phyloP scores from a whole-genome alignment of 305 asterid genomes.

The Fraxinus paxiana region DNA sequence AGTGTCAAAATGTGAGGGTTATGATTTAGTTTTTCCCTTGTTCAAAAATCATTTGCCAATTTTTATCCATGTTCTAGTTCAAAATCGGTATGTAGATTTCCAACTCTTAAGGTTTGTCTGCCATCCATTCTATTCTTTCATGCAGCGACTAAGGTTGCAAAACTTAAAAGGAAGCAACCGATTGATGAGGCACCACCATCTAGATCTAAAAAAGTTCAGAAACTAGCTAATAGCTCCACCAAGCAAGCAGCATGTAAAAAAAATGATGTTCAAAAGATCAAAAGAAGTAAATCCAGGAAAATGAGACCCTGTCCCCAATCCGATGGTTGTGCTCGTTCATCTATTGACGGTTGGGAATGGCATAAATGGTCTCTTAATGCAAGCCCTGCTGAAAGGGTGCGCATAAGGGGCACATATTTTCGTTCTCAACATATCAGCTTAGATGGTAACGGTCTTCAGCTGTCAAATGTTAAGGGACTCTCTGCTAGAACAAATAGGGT shows the following conservation, averaged over 20 bases:
- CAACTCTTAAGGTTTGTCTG: conserved; percentile 16
- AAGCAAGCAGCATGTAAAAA: conserved; percentile 43
- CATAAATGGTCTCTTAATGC: conserved; percentile 82
- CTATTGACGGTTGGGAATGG: conserved; percentile 96
- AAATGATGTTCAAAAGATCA: conserved; percentile 31
- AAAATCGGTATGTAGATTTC: conserved; percentile 14
- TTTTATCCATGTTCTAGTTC: conserved; percentile 18
- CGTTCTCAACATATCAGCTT: conserved; percentile 37
- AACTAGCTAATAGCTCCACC: conserved; percentile 39
- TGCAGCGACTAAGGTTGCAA: conserved; percentile 51
- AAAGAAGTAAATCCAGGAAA: conserved; percentile 38
- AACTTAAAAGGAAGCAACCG: conserved; percentile 51
- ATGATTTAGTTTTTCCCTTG: conserved; percentile 1
- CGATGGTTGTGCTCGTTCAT: conserved; percentile 88
- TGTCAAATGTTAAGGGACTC: conserved; percentile 62
- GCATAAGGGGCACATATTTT: conserved; percentile 54
- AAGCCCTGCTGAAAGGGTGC: conserved; percentile 74
- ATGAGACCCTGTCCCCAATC: conserved; percentile 53
- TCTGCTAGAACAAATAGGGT: conserved; percentile 96
- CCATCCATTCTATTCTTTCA: conserved; percentile 23
- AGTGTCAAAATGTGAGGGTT: conserved; percentile 54
- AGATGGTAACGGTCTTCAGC: conserved; percentile 49
- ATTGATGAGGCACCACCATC: conserved; percentile 44
- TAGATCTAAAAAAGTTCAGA: conserved; percentile 46
- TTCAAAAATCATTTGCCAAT: conserved; percentile 7